Evolutionary conservation across 129 eudicot species (phyloP).

Genomic region (Logfia minima): DNA sequence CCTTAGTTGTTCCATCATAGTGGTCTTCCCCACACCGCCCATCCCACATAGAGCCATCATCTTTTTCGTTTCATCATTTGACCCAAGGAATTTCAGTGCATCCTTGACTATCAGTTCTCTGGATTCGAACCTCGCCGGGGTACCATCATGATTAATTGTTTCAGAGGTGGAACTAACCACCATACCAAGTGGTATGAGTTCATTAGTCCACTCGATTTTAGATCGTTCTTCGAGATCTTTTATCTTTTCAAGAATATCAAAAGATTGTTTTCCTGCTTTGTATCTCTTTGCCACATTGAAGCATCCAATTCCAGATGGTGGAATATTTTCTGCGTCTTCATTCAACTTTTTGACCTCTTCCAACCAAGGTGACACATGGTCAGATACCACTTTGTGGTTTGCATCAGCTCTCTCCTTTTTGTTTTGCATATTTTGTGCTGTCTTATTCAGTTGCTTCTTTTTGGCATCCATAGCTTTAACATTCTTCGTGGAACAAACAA

Average conservation of each 20-base stretch:
- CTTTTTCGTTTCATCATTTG: not conserved
- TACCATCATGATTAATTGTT: not conserved
- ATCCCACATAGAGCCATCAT: slow-evolving; percentile 22
- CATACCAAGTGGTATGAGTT: not conserved
- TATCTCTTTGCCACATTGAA: slow-evolving; percentile 12
- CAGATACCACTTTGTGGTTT: not conserved
- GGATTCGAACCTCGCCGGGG: not conserved
- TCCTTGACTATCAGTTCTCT: not conserved
- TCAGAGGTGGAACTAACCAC: not conserved
- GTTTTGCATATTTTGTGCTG: not conserved
- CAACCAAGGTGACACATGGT: not conserved
- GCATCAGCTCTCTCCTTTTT: not conserved
- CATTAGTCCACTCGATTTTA: not conserved
- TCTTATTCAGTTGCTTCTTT: not conserved
- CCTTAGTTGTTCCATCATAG: slow-evolving; percentile 16
- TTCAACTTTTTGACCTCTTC: not conserved
- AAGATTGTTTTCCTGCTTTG: slow-evolving; percentile 2
- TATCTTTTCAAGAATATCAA: not conserved
- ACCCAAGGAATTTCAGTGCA: not conserved
- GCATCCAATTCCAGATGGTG: not conserved
- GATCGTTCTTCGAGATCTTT: not conserved
- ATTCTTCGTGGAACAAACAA: slow-evolving; percentile 1
- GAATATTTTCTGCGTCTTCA: not conserved
- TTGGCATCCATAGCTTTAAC: not conserved
- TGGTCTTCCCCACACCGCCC: slow-evolving; percentile 26